Percentiles rank a stretch among this genome's conserved stretches.
Evolutionary conservation across 352 stramenopile genomes (phyloP).

Genomic region (Pythium vanterpoolii): DNA sequence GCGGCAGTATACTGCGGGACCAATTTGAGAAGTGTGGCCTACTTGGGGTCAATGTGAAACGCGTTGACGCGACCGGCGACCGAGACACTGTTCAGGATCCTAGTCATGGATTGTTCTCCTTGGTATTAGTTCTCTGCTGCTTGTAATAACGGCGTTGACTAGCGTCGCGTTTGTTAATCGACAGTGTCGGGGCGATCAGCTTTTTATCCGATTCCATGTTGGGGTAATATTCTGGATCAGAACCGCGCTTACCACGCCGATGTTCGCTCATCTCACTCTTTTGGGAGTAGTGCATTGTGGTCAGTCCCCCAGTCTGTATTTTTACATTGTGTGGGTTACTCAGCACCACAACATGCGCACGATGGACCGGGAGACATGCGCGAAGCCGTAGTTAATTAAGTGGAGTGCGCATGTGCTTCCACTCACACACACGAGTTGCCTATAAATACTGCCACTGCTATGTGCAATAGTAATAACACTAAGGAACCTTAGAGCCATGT

Average conservation of each 20-base stretch:
- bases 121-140: background rate
- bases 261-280: background rate
- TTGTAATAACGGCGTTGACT: background rate
- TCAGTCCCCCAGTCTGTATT: too few relatives aligned
- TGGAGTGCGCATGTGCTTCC: background rate
- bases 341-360: too few relatives aligned
- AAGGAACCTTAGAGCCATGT: background rate
- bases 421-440: background rate
- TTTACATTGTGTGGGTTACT: too few relatives aligned
- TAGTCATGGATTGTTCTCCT: too few relatives aligned
- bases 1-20: constrained; percentile 2
- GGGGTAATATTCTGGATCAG: background rate
- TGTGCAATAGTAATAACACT: constrained; percentile 7
- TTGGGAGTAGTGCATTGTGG: too few relatives aligned
- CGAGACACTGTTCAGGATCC: background rate
- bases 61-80: background rate
- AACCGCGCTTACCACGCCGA: background rate
- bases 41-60: constrained; percentile 3
- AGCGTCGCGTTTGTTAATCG: background rate
- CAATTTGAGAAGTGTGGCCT: constrained; percentile 18
- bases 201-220: background rate
- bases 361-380: too few relatives aligned
- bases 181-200: background rate
- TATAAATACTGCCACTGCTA: background rate
- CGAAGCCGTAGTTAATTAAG: too few relatives aligned